phyloP scores from a whole-genome alignment of 768 basidiomycete species.

The Suillus cothurnatus region DNA sequence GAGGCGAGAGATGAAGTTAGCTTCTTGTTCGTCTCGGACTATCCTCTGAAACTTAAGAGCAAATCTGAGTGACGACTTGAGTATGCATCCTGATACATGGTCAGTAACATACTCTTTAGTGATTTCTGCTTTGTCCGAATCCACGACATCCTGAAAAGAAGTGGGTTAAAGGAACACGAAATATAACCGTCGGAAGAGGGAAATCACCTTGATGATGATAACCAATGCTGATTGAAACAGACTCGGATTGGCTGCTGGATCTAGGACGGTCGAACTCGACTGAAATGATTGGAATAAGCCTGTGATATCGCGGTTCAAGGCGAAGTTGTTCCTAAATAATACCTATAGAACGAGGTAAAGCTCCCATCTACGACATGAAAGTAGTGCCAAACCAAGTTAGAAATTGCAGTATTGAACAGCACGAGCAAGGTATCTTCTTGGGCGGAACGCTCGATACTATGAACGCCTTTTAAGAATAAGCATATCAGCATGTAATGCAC shows the following conservation, averaged over 20 bases:
- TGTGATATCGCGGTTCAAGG: conserved; percentile 58
- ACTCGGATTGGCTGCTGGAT: conserved; percentile 58
- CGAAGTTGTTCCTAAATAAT: conserved; percentile 67
- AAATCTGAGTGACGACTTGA: conserved; percentile 40
- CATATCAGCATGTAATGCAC: conserved; percentile 8
- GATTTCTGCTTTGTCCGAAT: conserved; percentile 61
- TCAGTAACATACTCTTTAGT: conserved; percentile 50
- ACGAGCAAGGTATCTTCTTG: conserved; percentile 53
- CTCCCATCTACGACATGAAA: background rate
- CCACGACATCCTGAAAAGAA: conserved; percentile 55
- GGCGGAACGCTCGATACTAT: conserved; percentile 62
- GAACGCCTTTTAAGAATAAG: conserved; percentile 42
- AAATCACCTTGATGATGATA: conserved; percentile 61
- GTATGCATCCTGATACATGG: background rate
- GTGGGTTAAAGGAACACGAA: background rate
- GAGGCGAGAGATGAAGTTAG: conserved; percentile 63
- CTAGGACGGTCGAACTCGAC: conserved; percentile 56
- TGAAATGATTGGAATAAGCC: conserved; percentile 66
- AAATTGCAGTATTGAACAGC: too few species aligned
- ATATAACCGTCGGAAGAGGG: background rate
- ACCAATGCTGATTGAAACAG: conserved; percentile 60
- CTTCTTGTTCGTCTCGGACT: conserved; percentile 60
- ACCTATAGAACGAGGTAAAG: conserved; percentile 39
- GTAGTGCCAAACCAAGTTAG: conserved; percentile 43
- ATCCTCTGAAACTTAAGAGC: conserved; percentile 60